phyloP scores from a whole-genome alignment of 2,329 filamentous ascomycete species.

The Diaporthe caulivora region DNA sequence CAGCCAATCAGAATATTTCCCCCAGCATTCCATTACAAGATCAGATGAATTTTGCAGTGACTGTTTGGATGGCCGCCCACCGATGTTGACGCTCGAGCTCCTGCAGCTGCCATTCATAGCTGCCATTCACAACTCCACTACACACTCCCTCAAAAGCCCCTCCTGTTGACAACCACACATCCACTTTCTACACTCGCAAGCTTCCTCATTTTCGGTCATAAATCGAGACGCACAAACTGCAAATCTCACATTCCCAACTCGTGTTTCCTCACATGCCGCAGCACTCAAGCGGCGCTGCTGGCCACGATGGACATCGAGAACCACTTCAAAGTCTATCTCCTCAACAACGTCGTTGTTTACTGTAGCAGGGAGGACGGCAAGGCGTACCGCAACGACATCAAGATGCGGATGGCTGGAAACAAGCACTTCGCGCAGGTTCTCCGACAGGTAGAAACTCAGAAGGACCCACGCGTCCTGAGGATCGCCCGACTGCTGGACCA shows the following conservation, averaged over 20 bases:
- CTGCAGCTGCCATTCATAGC: no score
- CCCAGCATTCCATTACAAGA: no score
- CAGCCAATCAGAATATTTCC: no score
- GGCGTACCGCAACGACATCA: background rate
- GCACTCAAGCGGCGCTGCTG: background rate
- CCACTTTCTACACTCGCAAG: no score
- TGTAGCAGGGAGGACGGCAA: conserved; percentile 16
- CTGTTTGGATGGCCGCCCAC: no score
- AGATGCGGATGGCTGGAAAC: conserved; percentile 1
- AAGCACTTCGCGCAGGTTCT: background rate
- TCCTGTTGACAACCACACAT: no score
- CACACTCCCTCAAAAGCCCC: no score
- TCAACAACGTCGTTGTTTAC: background rate
- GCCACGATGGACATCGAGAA: conserved; percentile 20
- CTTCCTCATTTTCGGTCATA: background rate
- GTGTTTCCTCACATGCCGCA: background rate
- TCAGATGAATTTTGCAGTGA: no score
- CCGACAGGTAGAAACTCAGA: background rate
- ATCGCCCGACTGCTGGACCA: conserved; percentile 13
- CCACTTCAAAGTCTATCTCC: conserved; percentile 7
- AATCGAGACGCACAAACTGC: background rate
- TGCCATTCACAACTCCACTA: no score
- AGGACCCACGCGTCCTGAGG: conserved; percentile 20
- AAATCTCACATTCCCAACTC: background rate
- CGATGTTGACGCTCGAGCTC: no score